These are phyloP conservation scores for Cystobasidium sp. DNA, from an alignment of 1,284 basidiomycete genomes.

Conservation along the genomic window DNA sequence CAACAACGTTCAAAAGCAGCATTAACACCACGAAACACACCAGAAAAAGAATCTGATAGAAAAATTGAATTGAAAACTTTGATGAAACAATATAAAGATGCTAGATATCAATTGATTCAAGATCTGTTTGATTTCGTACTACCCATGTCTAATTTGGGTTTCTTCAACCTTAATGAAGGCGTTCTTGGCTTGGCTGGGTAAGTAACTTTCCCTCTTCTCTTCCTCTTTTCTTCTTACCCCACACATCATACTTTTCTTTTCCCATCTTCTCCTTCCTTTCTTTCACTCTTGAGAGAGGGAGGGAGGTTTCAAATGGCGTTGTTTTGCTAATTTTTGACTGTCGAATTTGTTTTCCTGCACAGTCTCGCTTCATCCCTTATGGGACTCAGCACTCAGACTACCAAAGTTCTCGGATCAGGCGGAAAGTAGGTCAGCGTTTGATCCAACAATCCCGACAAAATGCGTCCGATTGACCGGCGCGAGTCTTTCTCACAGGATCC, in stretches of 20 bases:
- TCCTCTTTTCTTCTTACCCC: neutral
- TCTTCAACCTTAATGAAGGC: slow-evolving; percentile 83
- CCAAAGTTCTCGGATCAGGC: slow-evolving; percentile 50
- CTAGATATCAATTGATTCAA: slow-evolving; percentile 76
- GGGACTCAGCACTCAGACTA: slow-evolving; percentile 56
- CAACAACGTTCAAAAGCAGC: slow-evolving; percentile 31
- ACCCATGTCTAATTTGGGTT: slow-evolving; percentile 80
- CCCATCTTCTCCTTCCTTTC: too few species aligned
- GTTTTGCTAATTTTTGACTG: too few species aligned
- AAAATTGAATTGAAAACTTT: slow-evolving; percentile 67
- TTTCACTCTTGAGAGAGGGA: too few species aligned
- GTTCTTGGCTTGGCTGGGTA: slow-evolving; percentile 81
- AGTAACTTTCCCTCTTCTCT: slow-evolving; percentile 51
- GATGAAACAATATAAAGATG: slow-evolving; percentile 68
- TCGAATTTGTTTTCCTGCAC: neutral
- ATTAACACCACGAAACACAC: slow-evolving; percentile 46
- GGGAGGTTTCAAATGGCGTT: too few species aligned
- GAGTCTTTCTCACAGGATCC: neutral
- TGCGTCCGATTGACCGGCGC: neutral
- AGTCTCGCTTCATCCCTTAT: slow-evolving; percentile 61
- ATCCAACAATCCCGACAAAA: neutral
- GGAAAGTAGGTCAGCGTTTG: slow-evolving; percentile 27
- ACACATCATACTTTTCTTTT: too few species aligned
- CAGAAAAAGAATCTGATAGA: slow-evolving; percentile 66
- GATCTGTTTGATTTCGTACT: slow-evolving; percentile 85